Conservation (phyloP, 441 rosid genomes). For the Corymbia citriodora region DNA sequence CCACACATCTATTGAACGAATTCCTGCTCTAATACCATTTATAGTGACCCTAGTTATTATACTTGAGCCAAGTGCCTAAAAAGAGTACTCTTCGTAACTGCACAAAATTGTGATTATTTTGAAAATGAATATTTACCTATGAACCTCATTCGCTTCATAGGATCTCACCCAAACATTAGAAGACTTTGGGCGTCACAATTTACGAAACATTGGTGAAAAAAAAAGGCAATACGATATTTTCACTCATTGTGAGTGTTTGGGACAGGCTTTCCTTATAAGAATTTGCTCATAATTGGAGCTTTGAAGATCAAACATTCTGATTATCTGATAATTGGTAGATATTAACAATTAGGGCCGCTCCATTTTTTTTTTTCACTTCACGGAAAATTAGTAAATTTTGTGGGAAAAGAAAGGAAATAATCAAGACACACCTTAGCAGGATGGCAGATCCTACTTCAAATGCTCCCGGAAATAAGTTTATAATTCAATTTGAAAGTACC, state of each 20-base stretch:
- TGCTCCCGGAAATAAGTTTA: not conserved
- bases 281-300: not conserved
- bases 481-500: not conserved
- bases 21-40: not conserved
- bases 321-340: not conserved
- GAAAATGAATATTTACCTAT: not conserved
- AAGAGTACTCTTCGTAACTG: not conserved
- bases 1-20: not conserved
- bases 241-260: not conserved
- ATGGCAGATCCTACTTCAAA: not conserved
- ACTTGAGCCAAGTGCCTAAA: not conserved
- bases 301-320: not conserved
- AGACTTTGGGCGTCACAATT: not conserved
- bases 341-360: not conserved
- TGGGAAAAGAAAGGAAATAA: not conserved
- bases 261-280: not conserved
- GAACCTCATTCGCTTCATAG: not conserved
- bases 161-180: not conserved
- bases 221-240: not conserved
- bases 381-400: not conserved
- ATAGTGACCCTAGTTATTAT: not conserved
- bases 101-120: not conserved
- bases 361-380: not conserved
- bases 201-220: not conserved
- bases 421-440: not conserved